phyloP scores from a whole-genome alignment of 2,329 filamentous ascomycete genomes.

The Helotiales sp. region DNA sequence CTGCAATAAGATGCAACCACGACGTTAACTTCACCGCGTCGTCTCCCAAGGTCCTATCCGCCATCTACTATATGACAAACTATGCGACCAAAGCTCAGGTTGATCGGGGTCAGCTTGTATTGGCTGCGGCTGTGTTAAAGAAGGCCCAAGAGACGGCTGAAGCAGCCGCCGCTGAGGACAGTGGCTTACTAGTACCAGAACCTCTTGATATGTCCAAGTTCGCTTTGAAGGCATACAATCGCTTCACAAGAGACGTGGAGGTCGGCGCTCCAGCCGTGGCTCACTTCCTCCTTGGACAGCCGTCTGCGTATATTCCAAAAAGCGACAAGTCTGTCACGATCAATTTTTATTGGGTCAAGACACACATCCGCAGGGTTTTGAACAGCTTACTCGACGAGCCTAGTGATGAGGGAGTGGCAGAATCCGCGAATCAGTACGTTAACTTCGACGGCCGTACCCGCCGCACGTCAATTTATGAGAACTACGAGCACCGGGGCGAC shows the following conservation, averaged over 20 bases:
- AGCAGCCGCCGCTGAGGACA: background rate
- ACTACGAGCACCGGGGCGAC: too few relatives aligned
- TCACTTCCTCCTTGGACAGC: background rate
- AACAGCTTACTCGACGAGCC: background rate
- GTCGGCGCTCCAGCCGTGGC: background rate
- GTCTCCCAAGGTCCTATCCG: background rate
- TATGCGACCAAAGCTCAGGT: background rate
- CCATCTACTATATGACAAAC: too few relatives aligned
- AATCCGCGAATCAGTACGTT: background rate
- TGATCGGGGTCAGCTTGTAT: background rate
- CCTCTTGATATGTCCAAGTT: background rate
- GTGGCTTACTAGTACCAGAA: background rate
- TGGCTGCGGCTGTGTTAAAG: background rate
- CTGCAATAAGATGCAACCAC: background rate
- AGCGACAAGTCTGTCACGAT: too few relatives aligned
- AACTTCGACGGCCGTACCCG: background rate
- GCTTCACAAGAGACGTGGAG: background rate
- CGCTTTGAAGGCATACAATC: background rate
- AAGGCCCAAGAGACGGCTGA: conserved; percentile 2
- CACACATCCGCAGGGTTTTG: background rate
- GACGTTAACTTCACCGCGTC: background rate
- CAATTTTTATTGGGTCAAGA: background rate
- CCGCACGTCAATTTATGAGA: too few relatives aligned
- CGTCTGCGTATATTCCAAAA: too few relatives aligned
- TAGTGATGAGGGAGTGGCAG: background rate